Evolutionary conservation across 345 rosid species (phyloP).

Genomic region (Balakata baccata): DNA sequence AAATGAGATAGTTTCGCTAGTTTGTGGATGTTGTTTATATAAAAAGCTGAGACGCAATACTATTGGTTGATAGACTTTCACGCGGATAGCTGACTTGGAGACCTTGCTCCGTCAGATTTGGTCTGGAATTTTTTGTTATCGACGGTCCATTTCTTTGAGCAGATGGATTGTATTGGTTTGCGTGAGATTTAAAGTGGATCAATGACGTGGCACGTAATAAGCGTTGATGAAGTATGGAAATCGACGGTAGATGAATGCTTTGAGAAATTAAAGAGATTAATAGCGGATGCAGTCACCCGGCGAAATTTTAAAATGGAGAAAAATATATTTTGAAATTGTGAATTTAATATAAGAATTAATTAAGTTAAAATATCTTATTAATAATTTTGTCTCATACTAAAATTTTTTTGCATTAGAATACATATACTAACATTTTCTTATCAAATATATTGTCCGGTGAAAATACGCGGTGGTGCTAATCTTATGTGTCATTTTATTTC

Average conservation of each 20-base stretch:
- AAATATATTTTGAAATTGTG: too few species aligned
- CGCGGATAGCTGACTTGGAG: slow-evolving; percentile 36
- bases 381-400: too few species aligned
- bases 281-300: too few species aligned
- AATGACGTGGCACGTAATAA: background rate
- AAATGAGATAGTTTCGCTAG: background rate
- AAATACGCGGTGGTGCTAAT: too few species aligned
- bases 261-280: too few species aligned
- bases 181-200: background rate
- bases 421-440: too few species aligned
- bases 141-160: slow-evolving; percentile 15
- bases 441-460: too few species aligned
- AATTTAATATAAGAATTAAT: too few species aligned
- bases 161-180: background rate
- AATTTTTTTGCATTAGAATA: too few species aligned
- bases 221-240: background rate
- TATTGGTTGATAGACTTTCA: slow-evolving; percentile 22
- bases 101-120: slow-evolving; percentile 13
- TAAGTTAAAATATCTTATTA: too few species aligned
- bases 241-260: background rate
- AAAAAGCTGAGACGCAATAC: background rate
- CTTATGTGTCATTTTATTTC: too few species aligned
- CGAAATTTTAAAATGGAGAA: too few species aligned
- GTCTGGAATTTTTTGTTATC: background rate
- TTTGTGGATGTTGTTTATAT: slow-evolving; percentile 12